Base-by-base conservation (phyloP, 176 grass and related monocot species). In the Oropetium thomaeum region DNA sequence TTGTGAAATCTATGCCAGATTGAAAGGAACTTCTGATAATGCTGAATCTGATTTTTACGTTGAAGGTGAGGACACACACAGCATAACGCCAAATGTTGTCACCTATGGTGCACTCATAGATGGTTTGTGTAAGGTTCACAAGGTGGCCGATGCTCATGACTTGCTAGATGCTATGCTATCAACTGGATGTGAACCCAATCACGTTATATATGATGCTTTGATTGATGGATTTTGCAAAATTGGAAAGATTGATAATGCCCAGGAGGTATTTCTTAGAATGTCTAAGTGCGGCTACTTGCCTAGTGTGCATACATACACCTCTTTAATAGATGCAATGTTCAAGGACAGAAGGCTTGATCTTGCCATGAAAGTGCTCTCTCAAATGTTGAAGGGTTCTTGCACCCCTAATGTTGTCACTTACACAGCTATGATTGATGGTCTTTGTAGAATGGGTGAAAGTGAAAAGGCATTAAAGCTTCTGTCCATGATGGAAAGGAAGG, bases 51-150 rank as follows among this genome's bases (percentile, higher is more conserved):
- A 92, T 58, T 83, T 83, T 69, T 95, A 90, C 69, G 84, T 92
- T 79, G 55, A 87, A 77, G 43, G 58, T 34, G 54, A 73, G 31
- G 66, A 62, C 70, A 44, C 23, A 44, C 52, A 86, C 48, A 20
- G 31, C 32, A 60, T 82, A 70, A 28, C 74, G 45, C 96, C 96
- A 64, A 95, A 99, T 92, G 84, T 99, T 77, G 52, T 95, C 58
- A 99, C 96, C 20, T 99, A 95, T 77, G 96, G 96, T 84, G 96
- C 92, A 61, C 79, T 99, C 40, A 48, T 99, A 62, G 89, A 99
- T 90, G 96, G 96, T 43, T 86, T 99, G 77, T 99, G 91, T 71
- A 95, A 99, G 83, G 96, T 82, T 63, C 96, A 99, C 80, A 96
- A 90, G 69, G 87, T 99, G 58, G 63, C 32, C 51, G 87, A 92